These are phyloP conservation scores for Collariella sp. DNA, from an alignment of 495 filamentous ascomycete genomes.

Conservation along the genomic window DNA sequence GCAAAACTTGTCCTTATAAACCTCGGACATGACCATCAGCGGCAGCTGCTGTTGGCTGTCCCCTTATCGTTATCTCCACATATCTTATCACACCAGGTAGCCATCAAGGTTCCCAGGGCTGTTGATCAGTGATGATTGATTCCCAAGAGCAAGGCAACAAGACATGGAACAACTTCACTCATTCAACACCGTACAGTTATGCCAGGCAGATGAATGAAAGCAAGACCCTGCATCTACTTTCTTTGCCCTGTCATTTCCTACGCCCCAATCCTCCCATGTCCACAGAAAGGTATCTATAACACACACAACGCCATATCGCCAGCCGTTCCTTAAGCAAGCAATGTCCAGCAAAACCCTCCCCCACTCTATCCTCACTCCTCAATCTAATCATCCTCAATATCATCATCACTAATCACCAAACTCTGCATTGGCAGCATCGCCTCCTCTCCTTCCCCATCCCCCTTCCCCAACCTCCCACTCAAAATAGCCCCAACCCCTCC, in stretches of 20 bases:
- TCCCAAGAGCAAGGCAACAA: no score
- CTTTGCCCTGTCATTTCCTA: no score
- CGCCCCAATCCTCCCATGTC: no score
- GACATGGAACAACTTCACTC: no score
- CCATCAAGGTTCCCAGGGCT: slow-evolving; percentile 8
- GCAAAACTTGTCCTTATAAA: slow-evolving; percentile 11
- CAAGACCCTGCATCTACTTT: no score
- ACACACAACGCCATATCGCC: background rate
- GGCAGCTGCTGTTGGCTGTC: no score
- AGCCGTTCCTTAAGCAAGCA: background rate
- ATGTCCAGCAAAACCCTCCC: no score
- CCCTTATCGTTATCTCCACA: background rate
- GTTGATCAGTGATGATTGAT: background rate
- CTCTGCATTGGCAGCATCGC: slow-evolving; percentile 47
- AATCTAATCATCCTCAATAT: slow-evolving; percentile 76
- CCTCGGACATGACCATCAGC: background rate
- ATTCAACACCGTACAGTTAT: no score
- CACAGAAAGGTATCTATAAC: no score
- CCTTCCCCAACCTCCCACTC: slow-evolving; percentile 6
- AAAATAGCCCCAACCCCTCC: slow-evolving; percentile 20
- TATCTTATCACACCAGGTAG: background rate
- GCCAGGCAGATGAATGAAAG: no score
- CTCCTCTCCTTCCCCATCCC: slow-evolving; percentile 15
- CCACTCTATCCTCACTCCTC: background rate
- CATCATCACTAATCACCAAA: slow-evolving; percentile 81